These are phyloP conservation scores for Phytophthora fragariae DNA, from an alignment of 352 stramenopile species.

Conservation along the genomic window DNA sequence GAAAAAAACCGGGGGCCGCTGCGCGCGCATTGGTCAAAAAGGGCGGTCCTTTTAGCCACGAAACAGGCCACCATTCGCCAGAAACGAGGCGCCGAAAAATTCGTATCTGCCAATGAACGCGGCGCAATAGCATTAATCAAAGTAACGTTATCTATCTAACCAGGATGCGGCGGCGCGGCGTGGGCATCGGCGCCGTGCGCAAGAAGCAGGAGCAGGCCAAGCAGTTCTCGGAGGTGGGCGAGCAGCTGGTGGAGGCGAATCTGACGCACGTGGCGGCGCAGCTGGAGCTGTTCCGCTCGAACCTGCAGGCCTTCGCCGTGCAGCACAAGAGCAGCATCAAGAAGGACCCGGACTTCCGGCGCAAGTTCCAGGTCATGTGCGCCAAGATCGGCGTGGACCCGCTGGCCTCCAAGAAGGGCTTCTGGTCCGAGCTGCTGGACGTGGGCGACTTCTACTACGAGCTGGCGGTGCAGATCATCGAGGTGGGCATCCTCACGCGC, in stretches of 20 bases:
- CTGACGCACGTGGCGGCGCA: conserved; percentile 84
- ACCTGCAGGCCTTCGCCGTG: conserved; percentile 92
- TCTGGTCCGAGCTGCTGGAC: conserved; percentile 97
- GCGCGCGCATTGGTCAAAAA: conserved; percentile 9
- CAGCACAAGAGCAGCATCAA: conserved; percentile 97
- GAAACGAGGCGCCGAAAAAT: conserved; percentile 33
- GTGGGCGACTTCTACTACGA: conserved; percentile 99
- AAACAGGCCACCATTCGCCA: conserved; percentile 63
- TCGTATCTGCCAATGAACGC: conserved; percentile 22
- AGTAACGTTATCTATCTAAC: not conserved
- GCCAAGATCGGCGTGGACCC: conserved; percentile 97
- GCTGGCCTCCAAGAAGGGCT: conserved; percentile 97
- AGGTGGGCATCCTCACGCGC: conserved; percentile 96
- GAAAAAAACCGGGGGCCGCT: conserved; percentile 29
- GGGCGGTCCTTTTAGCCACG: conserved; percentile 46
- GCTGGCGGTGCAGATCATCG: conserved; percentile 98
- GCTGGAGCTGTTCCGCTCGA: conserved; percentile 91
- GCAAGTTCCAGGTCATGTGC: conserved; percentile 97
- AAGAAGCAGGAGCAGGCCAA: conserved; percentile 91
- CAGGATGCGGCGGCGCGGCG: conserved; percentile 69
- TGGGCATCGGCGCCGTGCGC: conserved; percentile 87
- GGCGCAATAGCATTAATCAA: not conserved
- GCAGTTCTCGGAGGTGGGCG: conserved; percentile 86
- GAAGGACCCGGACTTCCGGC: conserved; percentile 94
- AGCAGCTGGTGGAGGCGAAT: conserved; percentile 84